Evolutionary conservation across 768 basidiomycete genomes (phyloP).

Genomic region (Boletus subcaerulescens): DNA sequence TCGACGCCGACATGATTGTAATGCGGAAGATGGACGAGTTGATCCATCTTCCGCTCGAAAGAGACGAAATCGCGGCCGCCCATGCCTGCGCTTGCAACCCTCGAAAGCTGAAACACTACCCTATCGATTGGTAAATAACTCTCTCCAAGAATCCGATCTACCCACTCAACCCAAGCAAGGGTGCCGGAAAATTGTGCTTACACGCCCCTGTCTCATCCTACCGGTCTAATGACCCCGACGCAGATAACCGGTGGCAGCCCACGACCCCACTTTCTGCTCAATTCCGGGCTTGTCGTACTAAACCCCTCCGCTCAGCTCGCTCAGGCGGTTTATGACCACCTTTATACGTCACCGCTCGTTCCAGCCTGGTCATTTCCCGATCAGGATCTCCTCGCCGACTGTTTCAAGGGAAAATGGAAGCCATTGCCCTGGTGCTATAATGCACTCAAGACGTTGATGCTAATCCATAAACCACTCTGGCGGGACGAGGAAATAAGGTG

Average conservation of each 20-base stretch:
- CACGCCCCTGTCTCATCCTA: slow-evolving; percentile 47
- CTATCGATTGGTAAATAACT: slow-evolving; percentile 68
- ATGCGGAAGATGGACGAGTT: slow-evolving; percentile 81
- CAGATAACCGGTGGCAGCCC: slow-evolving; percentile 46
- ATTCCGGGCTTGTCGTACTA: slow-evolving; percentile 86
- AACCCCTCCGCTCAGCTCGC: slow-evolving; percentile 63
- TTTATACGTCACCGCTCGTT: slow-evolving; percentile 48
- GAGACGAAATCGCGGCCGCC: slow-evolving; percentile 78
- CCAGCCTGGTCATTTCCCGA: slow-evolving; percentile 75
- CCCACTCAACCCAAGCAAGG: slow-evolving; percentile 45
- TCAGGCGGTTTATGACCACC: slow-evolving; percentile 45
- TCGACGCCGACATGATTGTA: slow-evolving; percentile 90
- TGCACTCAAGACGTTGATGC: slow-evolving; percentile 82
- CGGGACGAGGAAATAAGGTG: slow-evolving; percentile 81
- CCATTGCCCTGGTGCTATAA: slow-evolving; percentile 89
- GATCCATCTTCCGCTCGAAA: slow-evolving; percentile 48
- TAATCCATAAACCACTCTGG: slow-evolving; percentile 76
- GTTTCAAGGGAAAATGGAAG: slow-evolving; percentile 76
- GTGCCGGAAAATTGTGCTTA: slow-evolving; percentile 89
- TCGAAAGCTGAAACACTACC: slow-evolving; percentile 78
- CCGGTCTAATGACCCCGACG: slow-evolving; percentile 46
- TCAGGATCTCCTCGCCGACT: slow-evolving; percentile 84
- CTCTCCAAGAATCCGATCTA: not conserved
- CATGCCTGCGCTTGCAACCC: slow-evolving; percentile 98
- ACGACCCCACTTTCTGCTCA: slow-evolving; percentile 78